Conservation (phyloP, 1,139 yeast species). For the Kurtzmaniella natalensis region DNA sequence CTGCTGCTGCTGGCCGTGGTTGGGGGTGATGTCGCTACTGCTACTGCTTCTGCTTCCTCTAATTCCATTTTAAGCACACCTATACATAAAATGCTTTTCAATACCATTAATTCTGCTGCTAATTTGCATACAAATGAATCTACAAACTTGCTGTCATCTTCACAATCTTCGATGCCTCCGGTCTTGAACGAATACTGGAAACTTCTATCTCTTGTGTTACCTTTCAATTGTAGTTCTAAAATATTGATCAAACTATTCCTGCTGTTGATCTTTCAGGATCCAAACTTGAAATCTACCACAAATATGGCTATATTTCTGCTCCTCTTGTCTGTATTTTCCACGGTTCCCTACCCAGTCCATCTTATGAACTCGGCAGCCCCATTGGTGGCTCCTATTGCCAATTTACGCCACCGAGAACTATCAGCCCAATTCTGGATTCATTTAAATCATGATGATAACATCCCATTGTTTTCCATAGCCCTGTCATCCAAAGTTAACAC, state of each 20-base stretch:
- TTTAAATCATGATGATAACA: not conserved
- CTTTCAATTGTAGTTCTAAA: not conserved
- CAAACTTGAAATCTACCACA: not conserved
- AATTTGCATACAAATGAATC: not conserved
- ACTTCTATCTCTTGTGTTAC: not conserved
- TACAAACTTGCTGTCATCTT: too few relatives aligned
- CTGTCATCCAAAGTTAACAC: not conserved
- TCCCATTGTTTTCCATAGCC: not conserved
- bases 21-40: too few relatives aligned
- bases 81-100: not conserved
- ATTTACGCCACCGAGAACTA: not conserved
- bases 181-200: not conserved
- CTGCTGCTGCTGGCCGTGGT: too few relatives aligned
- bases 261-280: not conserved
- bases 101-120: not conserved
- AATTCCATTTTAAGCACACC: too few relatives aligned
- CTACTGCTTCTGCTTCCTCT: too few relatives aligned
- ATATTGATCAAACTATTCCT: not conserved
- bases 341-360: not conserved
- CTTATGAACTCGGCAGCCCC: conserved; percentile 1
- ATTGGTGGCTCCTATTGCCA: conserved; percentile 1
- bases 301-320: not conserved
- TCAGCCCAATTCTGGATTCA: conserved; percentile 2
- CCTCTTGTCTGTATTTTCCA: not conserved
- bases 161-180: not conserved